phyloP scores from a whole-genome alignment of 139 green algal genomes.

The Chlorella sp. region DNA sequence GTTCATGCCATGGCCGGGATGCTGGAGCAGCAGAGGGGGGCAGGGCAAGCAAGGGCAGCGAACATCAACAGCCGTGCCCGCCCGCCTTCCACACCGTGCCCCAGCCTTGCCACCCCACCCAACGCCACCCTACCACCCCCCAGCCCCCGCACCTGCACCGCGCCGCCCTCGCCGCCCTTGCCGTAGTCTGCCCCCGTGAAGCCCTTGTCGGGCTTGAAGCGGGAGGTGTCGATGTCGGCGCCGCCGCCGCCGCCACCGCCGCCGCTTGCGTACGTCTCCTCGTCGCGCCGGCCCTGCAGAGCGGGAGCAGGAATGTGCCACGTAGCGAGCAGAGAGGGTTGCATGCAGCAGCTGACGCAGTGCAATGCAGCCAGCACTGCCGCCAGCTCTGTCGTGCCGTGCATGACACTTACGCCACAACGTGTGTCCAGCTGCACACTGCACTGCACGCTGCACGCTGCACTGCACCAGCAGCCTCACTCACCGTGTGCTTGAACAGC shows the following conservation, averaged over 20 bases:
- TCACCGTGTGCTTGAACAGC: slow-evolving; percentile 63
- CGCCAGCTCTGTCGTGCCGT: too few species aligned
- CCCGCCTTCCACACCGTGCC: too few species aligned
- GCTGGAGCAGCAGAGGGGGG: too few species aligned
- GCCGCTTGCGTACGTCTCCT: slow-evolving; percentile 56
- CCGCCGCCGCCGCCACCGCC: slow-evolving; percentile 42
- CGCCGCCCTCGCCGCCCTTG: slow-evolving; percentile 36
- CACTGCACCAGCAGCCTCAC: neutral
- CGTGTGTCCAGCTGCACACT: neutral
- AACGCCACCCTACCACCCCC: neutral
- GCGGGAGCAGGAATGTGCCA: neutral
- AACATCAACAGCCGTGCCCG: neutral
- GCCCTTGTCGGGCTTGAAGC: slow-evolving; percentile 92
- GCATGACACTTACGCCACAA: too few species aligned
- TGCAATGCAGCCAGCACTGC: too few species aligned
- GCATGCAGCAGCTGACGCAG: neutral
- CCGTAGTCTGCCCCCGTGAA: slow-evolving; percentile 80
- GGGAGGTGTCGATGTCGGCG: slow-evolving; percentile 55
- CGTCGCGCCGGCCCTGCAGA: slow-evolving; percentile 36
- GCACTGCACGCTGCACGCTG: neutral
- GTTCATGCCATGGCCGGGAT: too few species aligned
- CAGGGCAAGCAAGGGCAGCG: neutral
- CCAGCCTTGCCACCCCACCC: neutral
- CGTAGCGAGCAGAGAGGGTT: neutral
- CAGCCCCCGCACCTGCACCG: slow-evolving; percentile 20